phyloP scores from a whole-genome alignment of 73 alveolate genomes.

The Blepharisma japonicum region DNA sequence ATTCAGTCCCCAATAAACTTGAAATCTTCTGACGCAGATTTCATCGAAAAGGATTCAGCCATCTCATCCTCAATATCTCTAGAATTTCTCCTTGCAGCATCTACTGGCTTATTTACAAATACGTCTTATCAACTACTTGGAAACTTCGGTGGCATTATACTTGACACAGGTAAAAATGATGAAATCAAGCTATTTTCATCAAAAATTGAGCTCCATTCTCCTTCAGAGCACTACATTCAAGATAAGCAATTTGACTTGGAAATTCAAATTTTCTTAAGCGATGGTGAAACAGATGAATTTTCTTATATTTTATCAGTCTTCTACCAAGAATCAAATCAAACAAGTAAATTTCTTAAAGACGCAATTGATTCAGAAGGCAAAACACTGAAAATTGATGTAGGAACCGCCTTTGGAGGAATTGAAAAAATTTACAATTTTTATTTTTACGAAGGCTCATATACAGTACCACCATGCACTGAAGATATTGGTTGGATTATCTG shows the following conservation, averaged over 20 bases:
- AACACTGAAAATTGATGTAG: too few relatives aligned
- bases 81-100: too few relatives aligned
- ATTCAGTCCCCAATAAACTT: slow-evolving; percentile 18
- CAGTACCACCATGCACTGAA: slow-evolving; percentile 84
- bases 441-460: slow-evolving; percentile 45
- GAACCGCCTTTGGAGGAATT: too few relatives aligned
- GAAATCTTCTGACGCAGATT: not conserved
- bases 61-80: too few relatives aligned
- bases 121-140: not conserved
- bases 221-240: slow-evolving; percentile 76
- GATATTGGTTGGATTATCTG: slow-evolving; percentile 61
- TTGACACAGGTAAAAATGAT: too few relatives aligned
- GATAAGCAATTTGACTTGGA: slow-evolving; percentile 73
- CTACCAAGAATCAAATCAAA: too few relatives aligned
- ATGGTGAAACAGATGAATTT: not conserved
- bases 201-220: slow-evolving; percentile 78
- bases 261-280: slow-evolving; percentile 70
- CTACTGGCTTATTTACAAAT: not conserved
- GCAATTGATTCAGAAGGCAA: too few relatives aligned
- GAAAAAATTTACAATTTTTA: slow-evolving; percentile 36
- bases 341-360: too few relatives aligned
- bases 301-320: not conserved
- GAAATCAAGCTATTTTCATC: too few relatives aligned
- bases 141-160: not conserved
- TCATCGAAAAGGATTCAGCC: too few relatives aligned